A percentile compares a stretch with the other conserved stretches of the same genome.
phyloP scores from a whole-genome alignment of 2,329 filamentous ascomycete species.

The Ophiognomonia clavigignenti-juglandacearum region DNA sequence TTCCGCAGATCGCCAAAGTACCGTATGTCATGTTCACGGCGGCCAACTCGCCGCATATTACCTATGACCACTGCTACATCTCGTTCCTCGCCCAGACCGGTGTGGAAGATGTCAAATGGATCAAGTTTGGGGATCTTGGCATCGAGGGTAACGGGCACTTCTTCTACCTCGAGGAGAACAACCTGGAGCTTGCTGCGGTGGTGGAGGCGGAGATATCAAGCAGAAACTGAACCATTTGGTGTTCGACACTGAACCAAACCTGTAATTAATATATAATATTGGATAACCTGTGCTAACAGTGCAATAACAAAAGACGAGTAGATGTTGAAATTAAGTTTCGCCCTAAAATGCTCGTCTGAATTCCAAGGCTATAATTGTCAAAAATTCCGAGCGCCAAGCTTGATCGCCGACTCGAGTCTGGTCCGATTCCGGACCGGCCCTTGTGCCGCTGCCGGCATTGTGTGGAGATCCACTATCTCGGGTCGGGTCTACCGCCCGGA shows the following conservation, averaged over 20 bases:
- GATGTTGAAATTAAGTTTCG: background rate
- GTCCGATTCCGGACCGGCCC: background rate
- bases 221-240: no score
- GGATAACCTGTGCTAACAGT: background rate
- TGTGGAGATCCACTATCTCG: slow-evolving; percentile 1
- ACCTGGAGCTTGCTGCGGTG: background rate
- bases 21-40: slow-evolving; percentile 4
- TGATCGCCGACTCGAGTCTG: background rate
- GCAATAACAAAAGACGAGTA: background rate
- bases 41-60: slow-evolving; percentile 3
- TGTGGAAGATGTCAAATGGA: slow-evolving; percentile 1
- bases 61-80: slow-evolving; percentile 1
- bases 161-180: slow-evolving; percentile 3
- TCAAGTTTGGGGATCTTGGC: background rate
- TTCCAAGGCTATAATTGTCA: no score
- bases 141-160: slow-evolving; percentile 1
- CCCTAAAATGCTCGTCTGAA: no score
- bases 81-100: background rate
- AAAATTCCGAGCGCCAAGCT: background rate
- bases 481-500: background rate
- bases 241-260: no score
- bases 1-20: background rate
- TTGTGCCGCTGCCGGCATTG: background rate
- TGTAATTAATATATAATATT: background rate
- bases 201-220: slow-evolving; percentile 1